phyloP scores from a whole-genome alignment of 495 filamentous ascomycete species.

The Penicillium verhagenii region DNA sequence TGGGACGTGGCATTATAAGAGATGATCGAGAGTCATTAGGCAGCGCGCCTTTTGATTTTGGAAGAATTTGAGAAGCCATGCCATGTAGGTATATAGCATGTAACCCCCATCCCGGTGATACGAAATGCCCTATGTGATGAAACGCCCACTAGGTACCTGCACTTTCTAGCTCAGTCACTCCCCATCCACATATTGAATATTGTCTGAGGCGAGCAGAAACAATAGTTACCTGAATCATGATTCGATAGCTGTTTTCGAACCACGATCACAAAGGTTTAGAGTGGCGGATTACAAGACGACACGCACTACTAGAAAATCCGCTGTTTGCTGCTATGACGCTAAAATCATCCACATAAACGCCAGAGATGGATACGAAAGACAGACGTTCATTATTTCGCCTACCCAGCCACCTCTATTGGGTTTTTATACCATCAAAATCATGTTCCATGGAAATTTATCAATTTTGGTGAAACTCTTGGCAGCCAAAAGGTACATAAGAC shows the following conservation, averaged over 20 bases:
- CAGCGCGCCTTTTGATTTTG: no score
- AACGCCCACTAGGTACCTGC: slow-evolving; percentile 20
- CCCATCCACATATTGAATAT: slow-evolving; percentile 12
- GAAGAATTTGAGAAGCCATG: no score
- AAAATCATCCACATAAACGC: slow-evolving; percentile 12
- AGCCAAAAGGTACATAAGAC: slow-evolving; percentile 16
- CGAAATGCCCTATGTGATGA: slow-evolving; percentile 24
- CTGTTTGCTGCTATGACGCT: slow-evolving; percentile 9
- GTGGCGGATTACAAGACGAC: slow-evolving; percentile 10
- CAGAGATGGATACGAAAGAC: slow-evolving; percentile 12
- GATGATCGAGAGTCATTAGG: no score
- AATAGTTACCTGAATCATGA: slow-evolving; percentile 7
- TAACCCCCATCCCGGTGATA: slow-evolving; percentile 23
- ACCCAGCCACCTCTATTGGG: neutral
- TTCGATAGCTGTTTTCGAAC: slow-evolving; percentile 6
- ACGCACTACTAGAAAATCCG: slow-evolving; percentile 8
- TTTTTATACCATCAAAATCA: slow-evolving; percentile 20
- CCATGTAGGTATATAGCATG: no score
- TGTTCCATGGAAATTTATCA: slow-evolving; percentile 18
- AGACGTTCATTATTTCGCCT: slow-evolving; percentile 6
- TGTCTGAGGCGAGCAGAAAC: neutral
- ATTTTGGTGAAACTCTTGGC: slow-evolving; percentile 24
- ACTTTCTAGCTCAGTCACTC: slow-evolving; percentile 13
- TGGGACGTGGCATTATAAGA: no score
- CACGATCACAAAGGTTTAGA: slow-evolving; percentile 13